These are phyloP conservation scores for Petunia hybrid DNA, from an alignment of 305 asterid genomes.

Conservation along the genomic window DNA sequence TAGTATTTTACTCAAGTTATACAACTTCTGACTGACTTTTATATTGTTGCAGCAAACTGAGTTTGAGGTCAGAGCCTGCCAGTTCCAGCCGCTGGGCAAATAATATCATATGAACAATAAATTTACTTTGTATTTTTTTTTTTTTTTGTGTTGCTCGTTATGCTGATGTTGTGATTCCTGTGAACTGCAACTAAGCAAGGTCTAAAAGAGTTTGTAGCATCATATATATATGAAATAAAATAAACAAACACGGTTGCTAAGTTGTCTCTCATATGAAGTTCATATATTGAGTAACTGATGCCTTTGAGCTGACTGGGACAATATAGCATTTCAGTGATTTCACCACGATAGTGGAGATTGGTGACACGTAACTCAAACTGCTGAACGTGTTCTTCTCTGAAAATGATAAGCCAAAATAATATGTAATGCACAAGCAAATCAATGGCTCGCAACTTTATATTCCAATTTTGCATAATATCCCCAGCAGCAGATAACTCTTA, in stretches of 20 bases:
- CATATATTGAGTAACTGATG: background rate
- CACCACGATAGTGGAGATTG: too few species aligned
- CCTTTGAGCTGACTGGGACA: background rate
- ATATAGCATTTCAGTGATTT: too few species aligned
- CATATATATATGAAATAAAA: constrained; percentile 20
- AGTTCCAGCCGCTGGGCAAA: background rate
- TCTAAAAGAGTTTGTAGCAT: background rate
- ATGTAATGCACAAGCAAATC: too few species aligned
- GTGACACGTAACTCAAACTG: too few species aligned
- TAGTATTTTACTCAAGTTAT: background rate
- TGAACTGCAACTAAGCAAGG: background rate
- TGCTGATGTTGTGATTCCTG: background rate
- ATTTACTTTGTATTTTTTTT: background rate
- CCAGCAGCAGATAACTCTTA: too few species aligned
- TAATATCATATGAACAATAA: background rate
- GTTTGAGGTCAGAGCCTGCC: background rate
- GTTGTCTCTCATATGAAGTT: background rate
- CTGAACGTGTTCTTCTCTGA: too few species aligned
- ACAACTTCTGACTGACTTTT: background rate
- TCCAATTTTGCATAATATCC: too few species aligned
- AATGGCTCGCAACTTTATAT: too few species aligned
- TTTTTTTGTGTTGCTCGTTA: background rate
- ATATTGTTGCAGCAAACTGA: constrained; percentile 28
- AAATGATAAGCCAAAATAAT: too few species aligned
- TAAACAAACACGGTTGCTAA: background rate